These are phyloP conservation scores for Eucalyptus cladocalyx DNA, from an alignment of 345 rosid species.

Conservation along the genomic window DNA sequence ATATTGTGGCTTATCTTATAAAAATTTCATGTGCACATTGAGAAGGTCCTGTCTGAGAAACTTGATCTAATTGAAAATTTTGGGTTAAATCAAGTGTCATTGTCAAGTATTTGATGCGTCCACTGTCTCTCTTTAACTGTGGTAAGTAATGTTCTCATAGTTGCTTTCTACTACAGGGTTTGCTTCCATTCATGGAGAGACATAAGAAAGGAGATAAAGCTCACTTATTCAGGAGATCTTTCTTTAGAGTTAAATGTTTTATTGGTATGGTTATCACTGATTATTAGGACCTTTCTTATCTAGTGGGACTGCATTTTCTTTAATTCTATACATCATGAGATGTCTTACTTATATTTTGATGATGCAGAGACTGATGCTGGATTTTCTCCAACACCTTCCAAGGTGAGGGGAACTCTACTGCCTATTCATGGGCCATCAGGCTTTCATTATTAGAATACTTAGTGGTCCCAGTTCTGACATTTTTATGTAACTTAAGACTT, in stretches of 20 bases:
- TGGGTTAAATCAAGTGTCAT: neutral
- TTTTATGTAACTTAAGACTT: neutral
- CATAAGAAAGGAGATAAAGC: constrained; percentile 39
- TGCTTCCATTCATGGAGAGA: constrained; percentile 60
- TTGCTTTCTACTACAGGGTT: constrained; percentile 9
- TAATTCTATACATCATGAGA: neutral
- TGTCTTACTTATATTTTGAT: neutral
- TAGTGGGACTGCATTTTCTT: neutral
- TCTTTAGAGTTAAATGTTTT: constrained; percentile 60
- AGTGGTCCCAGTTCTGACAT: neutral
- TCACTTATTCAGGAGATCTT: constrained; percentile 38
- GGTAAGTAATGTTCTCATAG: neutral
- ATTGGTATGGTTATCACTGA: constrained; percentile 26
- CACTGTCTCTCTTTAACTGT: neutral
- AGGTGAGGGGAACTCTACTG: constrained; percentile 18
- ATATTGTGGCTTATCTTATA: neutral
- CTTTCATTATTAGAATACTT: neutral
- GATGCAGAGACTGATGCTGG: constrained; percentile 77
- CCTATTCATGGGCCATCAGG: neutral
- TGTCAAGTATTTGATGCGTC: neutral
- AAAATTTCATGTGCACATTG: neutral
- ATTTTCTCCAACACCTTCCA: constrained; percentile 57
- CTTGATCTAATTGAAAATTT: neutral
- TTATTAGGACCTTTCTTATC: neutral
- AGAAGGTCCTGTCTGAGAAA: neutral